Base-by-base conservation (phyloP, 805 yeast species). In the Saccharomycopsis guyanensis region DNA sequence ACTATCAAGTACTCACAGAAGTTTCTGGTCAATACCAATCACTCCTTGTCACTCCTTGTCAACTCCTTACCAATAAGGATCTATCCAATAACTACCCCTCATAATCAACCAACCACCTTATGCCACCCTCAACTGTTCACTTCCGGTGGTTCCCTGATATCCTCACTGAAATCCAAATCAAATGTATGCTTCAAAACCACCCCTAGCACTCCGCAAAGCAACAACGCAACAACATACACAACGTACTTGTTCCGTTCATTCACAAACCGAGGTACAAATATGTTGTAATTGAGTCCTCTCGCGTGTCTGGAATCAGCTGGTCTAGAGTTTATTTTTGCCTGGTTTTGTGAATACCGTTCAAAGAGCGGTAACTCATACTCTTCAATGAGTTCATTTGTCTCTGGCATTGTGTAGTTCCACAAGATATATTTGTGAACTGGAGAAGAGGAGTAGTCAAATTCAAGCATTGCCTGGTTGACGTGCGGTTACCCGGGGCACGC, bases 311-410 rank as follows among this genome's bases (percentile, higher is more conserved):
- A 5, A 16, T 18, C 23, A 24, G 35, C 32, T 12, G 7, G 20
- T 18, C 43, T 18, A 8, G 25, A 22, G 18, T 23, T 18, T 10
- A 40, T 25, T 7, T 24, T 25, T 13, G 40, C 25, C 16, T 39
- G 41, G 12, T 38, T 24, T 15, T 40, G 27, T 24, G 33, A 12
- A 20, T 35, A 10, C 12, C 23, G 46, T 19, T 40, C 39, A 42
- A 47, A 44, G 7, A 47, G 24, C 2, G 51, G 51, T 10, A 47
- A 37, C 22, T 47, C 51, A 20, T 43, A 24, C 19, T 36, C 45
- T 33, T 33, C 37, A 15, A 33, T 33, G 5, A 12, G 6, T 12
- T 15, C 20, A 15, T 33, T 33, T 8, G 37, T 5, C 10, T 25
- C 29, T 6, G 29, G 10, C 29, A 25, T 25, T 7, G 29, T 25